Conservation (phyloP, 2,329 filamentous ascomycete genomes). For the Aspergillus fijiensis region DNA sequence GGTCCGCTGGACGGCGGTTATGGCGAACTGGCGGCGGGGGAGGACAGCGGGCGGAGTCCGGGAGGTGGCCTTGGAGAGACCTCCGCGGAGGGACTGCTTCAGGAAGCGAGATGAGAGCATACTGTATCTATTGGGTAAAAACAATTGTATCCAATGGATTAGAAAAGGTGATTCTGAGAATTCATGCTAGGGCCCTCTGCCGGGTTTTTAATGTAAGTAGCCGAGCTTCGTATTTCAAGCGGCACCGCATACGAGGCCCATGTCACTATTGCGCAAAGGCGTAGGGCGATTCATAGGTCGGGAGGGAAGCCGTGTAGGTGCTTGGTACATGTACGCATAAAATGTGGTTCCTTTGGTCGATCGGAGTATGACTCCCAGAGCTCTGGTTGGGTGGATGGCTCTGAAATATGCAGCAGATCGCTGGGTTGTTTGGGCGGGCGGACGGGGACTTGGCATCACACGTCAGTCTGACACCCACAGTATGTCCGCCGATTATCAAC, state of each 20-base stretch:
- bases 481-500: too few species aligned
- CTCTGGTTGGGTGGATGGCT: neutral
- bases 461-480: neutral
- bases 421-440: neutral
- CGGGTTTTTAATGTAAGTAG: neutral
- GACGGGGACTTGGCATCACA: neutral
- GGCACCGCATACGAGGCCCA: neutral
- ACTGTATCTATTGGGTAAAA: neutral
- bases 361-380: neutral
- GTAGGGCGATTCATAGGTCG: too few species aligned
- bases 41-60: neutral
- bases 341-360: neutral
- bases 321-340: neutral
- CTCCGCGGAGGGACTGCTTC: neutral
- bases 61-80: neutral
- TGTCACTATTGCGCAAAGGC: neutral
- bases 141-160: neutral
- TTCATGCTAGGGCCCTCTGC: neutral
- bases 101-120: neutral
- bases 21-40: neutral
- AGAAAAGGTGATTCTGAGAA: neutral
- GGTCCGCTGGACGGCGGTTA: neutral
- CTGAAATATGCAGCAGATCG: neutral
- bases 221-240: neutral
- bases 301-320: neutral